Evolutionary conservation across 2,329 filamentous ascomycete genomes (phyloP).

Genomic region (Cryphonectria carpinicola): DNA sequence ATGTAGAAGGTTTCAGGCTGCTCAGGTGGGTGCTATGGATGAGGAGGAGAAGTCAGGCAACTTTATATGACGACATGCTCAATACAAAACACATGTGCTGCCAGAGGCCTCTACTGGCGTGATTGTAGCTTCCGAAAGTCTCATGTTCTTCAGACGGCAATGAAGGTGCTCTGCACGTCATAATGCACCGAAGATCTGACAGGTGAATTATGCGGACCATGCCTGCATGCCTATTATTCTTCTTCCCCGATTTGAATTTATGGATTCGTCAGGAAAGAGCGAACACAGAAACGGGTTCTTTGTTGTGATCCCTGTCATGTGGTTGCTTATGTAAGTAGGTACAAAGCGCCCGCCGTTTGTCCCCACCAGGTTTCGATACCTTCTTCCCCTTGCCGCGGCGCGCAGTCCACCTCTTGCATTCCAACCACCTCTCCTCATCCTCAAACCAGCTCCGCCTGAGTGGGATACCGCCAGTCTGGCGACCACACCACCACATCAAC

Average conservation of each 20-base stretch:
- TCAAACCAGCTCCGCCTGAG: constrained; percentile 22
- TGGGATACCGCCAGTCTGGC: constrained; percentile 23
- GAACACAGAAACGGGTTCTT: not conserved
- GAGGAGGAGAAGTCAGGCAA: not conserved
- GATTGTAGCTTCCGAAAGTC: not conserved
- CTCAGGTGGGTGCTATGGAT: not conserved
- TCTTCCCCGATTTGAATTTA: not conserved
- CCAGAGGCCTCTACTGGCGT: not conserved
- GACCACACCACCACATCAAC: constrained; percentile 20
- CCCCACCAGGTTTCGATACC: constrained; percentile 8
- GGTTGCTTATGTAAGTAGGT: not conserved
- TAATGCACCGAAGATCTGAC: not conserved
- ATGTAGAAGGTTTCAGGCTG: not conserved
- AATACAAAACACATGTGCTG: not conserved
- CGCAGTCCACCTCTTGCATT: not conserved
- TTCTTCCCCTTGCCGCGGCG: constrained; percentile 5
- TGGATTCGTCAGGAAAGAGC: not conserved
- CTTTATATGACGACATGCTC: constrained; percentile 7
- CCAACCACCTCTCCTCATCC: constrained; percentile 18
- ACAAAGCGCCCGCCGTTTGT: not conserved
- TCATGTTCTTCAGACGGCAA: not conserved
- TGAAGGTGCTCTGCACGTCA: not conserved
- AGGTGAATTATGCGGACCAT: not conserved
- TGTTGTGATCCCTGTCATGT: not conserved
- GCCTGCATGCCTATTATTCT: no score